Evolutionary conservation across 441 rosid species (phyloP), one percentile per base, ranked within the genome.

Genomic region (Pelargonium cotyledonis): DNA sequence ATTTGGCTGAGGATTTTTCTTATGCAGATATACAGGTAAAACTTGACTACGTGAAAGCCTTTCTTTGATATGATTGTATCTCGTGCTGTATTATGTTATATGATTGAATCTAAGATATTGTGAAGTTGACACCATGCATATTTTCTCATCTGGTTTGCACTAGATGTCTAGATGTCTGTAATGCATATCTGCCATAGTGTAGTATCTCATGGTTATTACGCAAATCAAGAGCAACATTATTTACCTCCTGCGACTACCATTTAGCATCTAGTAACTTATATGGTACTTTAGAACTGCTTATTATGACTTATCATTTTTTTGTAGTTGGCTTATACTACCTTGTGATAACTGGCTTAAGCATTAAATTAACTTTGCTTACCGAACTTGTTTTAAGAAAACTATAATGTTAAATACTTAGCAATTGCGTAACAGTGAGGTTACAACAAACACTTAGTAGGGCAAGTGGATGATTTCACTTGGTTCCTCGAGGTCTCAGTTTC

Each of bases 21-120:
- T 75, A 69, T 43, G 92, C 95, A 16, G 91, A 92, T 68, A 81
- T 95, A 73, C 85, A 85, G 94, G 99, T 95, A 76, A 71, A 77
- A 16, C 63, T 67, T 65, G 62, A 53, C 70, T 57, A 61, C 40
- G 15, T 10, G 4, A 23, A 65, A 43, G 63, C 14, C 11, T 29
- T 26, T 5, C 18, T 26, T 35, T 74, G 11, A 60, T 60, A 60
- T 31, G 7, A 8, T 58, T 10, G 63, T 58, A 18, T 57, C 62
- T 18, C 14, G 19, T 51, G 21, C 9, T 8, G 19, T 26, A 18
- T 19, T 19, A 18, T 58, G 29, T 58, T 19, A 11, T 58, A 58
- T 19, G 5, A 51, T 21, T 53, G 11, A 35, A 65, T 70, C 1
- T 16, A 40, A 60, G 63, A 21, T 44, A 46, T 31, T 38, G 6